Evolutionary conservation across 2,329 filamentous ascomycete species (phyloP), one percentile per base, ranked within the genome.

Genomic region (Geosmithia flava): DNA sequence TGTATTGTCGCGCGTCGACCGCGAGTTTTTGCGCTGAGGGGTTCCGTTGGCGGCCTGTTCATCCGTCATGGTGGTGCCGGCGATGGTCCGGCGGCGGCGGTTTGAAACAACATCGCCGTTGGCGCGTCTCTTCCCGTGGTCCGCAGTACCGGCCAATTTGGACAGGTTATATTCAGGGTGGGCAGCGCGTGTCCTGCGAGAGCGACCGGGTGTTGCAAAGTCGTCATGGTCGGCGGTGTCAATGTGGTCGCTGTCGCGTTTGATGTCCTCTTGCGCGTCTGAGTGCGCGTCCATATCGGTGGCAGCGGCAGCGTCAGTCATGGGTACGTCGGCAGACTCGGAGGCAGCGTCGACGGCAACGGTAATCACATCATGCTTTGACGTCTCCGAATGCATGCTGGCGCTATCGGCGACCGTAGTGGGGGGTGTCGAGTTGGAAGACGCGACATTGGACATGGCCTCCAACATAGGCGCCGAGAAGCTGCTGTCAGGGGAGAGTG

Each of bases 131-230:
- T 74, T 77, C 46, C 74, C 79, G 54, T 83, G 80, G 42, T 74
- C 70, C 27, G 74, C 72, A 45, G 78, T 84, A 54, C 81, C 80
- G 50, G 72, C 74, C 47, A 85, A 68, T 55, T 76, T 73, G 53
- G 78, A 71, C 16, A 84, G 65, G 56, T 87, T 87, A 65, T 87
- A 87, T 16, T 81, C 75, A 13, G 76, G 72, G 17, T 78, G 67
- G 47, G 70, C 73, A n/a, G 65, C 57, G 52, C 76, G 73, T 39
- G 71, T 67, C 56, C 81, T 76, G 55, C 73, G 74, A 51, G 75
- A 70, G 49, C 79, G 75, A 48, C 59, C 57, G n/a, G 64, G 54
- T 8, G 63, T 57, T 42, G 49, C 50, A 46, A 53, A 53, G 47
- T 51, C 55, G 19, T 51, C 42, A 48, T 51, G 44, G 44, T 45